Evolutionary conservation across 1,139 yeast species (phyloP).

Genomic region (Blastobotrys raffinosifermentans): DNA sequence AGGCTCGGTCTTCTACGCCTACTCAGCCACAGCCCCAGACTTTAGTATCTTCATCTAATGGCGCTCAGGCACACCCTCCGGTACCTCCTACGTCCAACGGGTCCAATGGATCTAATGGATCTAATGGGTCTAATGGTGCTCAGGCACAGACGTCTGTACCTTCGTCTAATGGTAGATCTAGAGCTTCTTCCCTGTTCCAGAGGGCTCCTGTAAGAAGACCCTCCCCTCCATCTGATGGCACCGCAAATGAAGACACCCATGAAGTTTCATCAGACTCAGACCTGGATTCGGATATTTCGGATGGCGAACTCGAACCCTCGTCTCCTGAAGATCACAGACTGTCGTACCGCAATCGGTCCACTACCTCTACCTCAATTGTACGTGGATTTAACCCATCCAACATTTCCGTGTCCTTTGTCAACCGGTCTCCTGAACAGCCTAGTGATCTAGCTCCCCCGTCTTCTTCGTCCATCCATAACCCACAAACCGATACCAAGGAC

Average conservation of each 20-base stretch:
- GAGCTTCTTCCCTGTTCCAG: neutral
- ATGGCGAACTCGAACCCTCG: conserved; percentile 8
- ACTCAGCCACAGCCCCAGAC: too few relatives aligned
- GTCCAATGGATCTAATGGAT: too few relatives aligned
- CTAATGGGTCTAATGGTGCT: too few relatives aligned
- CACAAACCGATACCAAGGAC: too few relatives aligned
- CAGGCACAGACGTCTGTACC: too few relatives aligned
- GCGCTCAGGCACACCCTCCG: too few relatives aligned
- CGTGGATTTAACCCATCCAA: conserved; percentile 43
- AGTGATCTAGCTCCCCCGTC: too few relatives aligned
- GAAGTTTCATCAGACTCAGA: conserved; percentile 2
- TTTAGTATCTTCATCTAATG: too few relatives aligned
- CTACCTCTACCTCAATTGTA: conserved; percentile 38
- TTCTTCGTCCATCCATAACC: too few relatives aligned
- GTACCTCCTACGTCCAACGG: too few relatives aligned
- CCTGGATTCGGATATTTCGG: neutral
- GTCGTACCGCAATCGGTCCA: conserved; percentile 22
- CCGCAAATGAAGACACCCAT: neutral
- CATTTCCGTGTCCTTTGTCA: conserved; percentile 29
- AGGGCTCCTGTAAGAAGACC: neutral
- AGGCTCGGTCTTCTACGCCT: too few relatives aligned
- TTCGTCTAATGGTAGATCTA: neutral
- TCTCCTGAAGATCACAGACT: conserved; percentile 1
- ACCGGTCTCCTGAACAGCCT: conserved; percentile 19
- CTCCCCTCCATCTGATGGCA: neutral